A percentile compares a stretch with the other conserved stretches of the same genome.
Evolutionary conservation across 257 asterid genomes (phyloP).

Genomic region (Solanum neorickii): DNA sequence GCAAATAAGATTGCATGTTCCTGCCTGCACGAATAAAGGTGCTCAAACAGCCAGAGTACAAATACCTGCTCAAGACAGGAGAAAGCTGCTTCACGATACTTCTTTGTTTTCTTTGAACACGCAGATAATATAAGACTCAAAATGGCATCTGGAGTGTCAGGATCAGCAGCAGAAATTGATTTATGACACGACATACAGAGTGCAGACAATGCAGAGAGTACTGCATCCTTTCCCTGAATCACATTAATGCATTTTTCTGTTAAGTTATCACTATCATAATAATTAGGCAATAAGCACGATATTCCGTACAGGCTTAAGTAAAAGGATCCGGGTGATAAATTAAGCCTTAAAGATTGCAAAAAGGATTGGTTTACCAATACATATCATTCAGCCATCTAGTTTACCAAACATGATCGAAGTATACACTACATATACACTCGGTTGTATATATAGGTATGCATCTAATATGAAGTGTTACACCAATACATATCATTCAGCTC

Average conservation of each 20-base stretch:
- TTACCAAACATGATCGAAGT: not conserved
- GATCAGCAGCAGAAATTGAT: slow-evolving; percentile 55
- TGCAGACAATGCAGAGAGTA: slow-evolving; percentile 70
- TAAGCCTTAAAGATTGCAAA: not conserved
- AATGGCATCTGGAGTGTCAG: slow-evolving; percentile 61
- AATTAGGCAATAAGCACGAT: not conserved
- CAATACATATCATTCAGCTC: too few species aligned
- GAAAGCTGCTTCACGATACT: slow-evolving; percentile 90
- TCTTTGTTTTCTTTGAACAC: slow-evolving; percentile 62
- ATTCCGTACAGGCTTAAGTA: not conserved
- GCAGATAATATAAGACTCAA: slow-evolving; percentile 64
- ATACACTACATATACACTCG: not conserved
- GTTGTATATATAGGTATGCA: not conserved
- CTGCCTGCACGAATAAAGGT: not conserved
- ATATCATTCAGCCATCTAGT: not conserved
- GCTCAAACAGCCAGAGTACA: not conserved
- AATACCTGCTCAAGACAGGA: slow-evolving; percentile 83
- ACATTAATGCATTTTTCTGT: slow-evolving; percentile 3
- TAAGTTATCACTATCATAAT: not conserved
- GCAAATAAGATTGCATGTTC: not conserved
- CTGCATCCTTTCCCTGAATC: slow-evolving; percentile 84
- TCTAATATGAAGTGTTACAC: too few species aligned
- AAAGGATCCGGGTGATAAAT: not conserved
- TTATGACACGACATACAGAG: slow-evolving; percentile 68
- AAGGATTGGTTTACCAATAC: not conserved